These are phyloP conservation scores for Nannochloropsis salina DNA, from an alignment of 108 stramenopile species.

Conservation along the genomic window DNA sequence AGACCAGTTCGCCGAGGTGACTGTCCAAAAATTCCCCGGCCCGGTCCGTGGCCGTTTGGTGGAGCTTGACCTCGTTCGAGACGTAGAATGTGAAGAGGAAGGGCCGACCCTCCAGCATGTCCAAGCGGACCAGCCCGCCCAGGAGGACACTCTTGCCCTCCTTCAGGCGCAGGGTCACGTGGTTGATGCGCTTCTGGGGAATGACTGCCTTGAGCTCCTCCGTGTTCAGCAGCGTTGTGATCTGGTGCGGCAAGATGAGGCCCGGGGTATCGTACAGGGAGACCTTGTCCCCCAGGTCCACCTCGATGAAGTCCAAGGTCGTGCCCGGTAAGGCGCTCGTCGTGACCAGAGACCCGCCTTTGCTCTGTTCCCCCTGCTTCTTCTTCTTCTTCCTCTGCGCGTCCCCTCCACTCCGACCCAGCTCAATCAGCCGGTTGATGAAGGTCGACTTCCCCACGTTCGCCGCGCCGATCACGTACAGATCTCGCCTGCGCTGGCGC, in stretches of 20 bases:
- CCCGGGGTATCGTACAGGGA: conserved; percentile 56
- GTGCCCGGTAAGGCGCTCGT: conserved; percentile 55
- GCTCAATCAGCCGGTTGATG: conserved; percentile 52
- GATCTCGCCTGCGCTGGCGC: conserved; percentile 24
- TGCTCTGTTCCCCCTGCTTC: conserved; percentile 22
- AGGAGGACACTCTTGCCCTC: conserved; percentile 53
- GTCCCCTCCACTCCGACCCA: conserved; percentile 27
- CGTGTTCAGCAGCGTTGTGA: conserved; percentile 46
- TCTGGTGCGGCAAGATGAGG: conserved; percentile 49
- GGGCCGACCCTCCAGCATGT: conserved; percentile 48
- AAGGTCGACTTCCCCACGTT: conserved; percentile 59
- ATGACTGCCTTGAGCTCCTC: conserved; percentile 48
- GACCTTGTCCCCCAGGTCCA: conserved; percentile 44
- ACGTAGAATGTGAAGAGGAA: conserved; percentile 91
- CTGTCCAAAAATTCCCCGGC: conserved; percentile 69
- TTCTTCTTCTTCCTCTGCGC: conserved; percentile 27
- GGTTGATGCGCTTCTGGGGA: conserved; percentile 43
- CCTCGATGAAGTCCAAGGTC: conserved; percentile 54
- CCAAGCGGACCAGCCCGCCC: conserved; percentile 52
- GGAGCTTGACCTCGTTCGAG: conserved; percentile 86
- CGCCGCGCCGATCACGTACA: conserved; percentile 58
- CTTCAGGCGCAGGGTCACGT: conserved; percentile 53
- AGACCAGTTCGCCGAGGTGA: conserved; percentile 80
- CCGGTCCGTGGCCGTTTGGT: conserved; percentile 43
- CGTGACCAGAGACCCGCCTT: conserved; percentile 31